phyloP scores from a whole-genome alignment of 1,284 basidiomycete species.

The Ceratobasidium sp. region DNA sequence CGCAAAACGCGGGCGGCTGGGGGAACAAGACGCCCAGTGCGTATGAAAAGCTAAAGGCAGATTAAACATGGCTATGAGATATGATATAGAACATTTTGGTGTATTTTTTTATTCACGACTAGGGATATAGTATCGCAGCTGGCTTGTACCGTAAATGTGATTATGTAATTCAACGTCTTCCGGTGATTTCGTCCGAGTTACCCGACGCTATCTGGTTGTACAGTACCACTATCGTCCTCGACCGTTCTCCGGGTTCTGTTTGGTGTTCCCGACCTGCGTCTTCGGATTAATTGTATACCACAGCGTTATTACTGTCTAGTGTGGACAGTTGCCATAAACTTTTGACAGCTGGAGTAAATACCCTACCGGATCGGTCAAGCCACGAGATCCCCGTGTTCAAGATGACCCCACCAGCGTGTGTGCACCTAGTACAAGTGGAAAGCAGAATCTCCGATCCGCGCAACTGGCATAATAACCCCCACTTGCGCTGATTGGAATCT shows the following conservation, averaged over 20 bases:
- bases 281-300: neutral
- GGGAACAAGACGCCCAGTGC: slow-evolving; percentile 22
- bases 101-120: slow-evolving; percentile 13
- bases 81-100: slow-evolving; percentile 3
- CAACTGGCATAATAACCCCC: neutral
- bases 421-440: neutral
- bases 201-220: neutral
- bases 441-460: neutral
- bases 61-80: neutral
- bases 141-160: neutral
- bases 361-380: neutral
- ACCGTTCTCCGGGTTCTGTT: neutral
- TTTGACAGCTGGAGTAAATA: neutral
- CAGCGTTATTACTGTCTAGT: neutral
- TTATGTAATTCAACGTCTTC: neutral
- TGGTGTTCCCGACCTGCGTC: neutral
- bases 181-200: neutral
- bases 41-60: slow-evolving; percentile 38
- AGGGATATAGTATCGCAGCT: neutral
- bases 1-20: neutral
- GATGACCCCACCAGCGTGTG: neutral
- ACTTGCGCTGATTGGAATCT: neutral
- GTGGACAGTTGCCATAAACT: neutral
- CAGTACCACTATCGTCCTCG: neutral
- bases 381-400: neutral